These are phyloP conservation scores for Carpinus viminea DNA, from an alignment of 306 rosid genomes.

Conservation along the genomic window DNA sequence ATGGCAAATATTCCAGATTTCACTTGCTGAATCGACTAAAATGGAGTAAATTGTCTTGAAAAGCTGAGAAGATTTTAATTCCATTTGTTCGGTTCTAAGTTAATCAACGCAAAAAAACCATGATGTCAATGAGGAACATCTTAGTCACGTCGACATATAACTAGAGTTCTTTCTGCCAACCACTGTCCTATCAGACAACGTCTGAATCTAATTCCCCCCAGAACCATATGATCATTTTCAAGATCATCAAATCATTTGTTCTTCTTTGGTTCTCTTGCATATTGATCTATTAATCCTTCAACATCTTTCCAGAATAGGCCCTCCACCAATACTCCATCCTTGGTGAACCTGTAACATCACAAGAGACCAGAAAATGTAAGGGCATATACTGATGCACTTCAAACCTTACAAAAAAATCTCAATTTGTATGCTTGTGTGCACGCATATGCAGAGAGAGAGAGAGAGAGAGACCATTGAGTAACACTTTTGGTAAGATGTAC, in stretches of 20 bases:
- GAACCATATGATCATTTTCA: too few relatives aligned
- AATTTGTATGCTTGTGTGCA: too few relatives aligned
- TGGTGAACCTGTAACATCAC: constrained; percentile 48
- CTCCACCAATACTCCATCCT: constrained; percentile 59
- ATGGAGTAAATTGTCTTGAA: constrained; percentile 3
- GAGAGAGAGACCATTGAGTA: constrained; percentile 55
- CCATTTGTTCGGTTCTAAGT: constrained; percentile 2
- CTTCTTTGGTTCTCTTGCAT: constrained; percentile 54
- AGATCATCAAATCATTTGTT: constrained; percentile 31
- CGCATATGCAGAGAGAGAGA: constrained; percentile 22
- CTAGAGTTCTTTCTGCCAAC: constrained; percentile 18
- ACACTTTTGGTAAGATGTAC: constrained; percentile 52
- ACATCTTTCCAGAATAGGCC: constrained; percentile 64
- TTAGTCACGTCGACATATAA: not conserved
- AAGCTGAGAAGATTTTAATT: not conserved
- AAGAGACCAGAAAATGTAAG: not conserved
- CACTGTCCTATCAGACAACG: constrained; percentile 7
- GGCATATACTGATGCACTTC: constrained; percentile 12
- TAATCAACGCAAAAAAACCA: not conserved
- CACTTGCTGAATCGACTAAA: not conserved
- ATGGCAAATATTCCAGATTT: not conserved
- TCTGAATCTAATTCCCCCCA: not conserved
- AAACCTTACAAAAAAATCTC: not conserved
- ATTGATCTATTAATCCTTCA: constrained; percentile 38
- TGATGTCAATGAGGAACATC: not conserved